Evolutionary conservation across 306 rosid species (phyloP).

Genomic region (Quercus aquifolioides): DNA sequence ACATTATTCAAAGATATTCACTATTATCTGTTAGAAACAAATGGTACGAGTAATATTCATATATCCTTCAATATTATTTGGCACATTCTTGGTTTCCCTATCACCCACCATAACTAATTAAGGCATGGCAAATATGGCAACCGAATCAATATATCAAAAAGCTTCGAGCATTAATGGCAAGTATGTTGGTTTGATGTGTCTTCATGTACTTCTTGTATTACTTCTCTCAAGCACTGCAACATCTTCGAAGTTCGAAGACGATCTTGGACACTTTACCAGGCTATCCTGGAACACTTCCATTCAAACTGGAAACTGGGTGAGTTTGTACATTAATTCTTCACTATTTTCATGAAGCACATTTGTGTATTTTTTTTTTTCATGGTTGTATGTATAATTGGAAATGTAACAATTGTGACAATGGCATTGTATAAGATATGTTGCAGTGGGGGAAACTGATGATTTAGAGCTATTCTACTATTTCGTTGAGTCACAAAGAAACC

Average conservation of each 20-base stretch:
- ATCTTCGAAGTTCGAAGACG: not conserved
- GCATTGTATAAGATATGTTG: slow-evolving; percentile 20
- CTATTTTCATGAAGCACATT: not conserved
- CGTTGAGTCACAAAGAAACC: slow-evolving; percentile 32
- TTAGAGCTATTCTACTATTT: slow-evolving; percentile 34
- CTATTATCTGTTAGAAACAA: not conserved
- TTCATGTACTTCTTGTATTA: not conserved
- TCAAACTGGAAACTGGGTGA: slow-evolving; percentile 38
- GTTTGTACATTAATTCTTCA: not conserved
- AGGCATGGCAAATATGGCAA: not conserved
- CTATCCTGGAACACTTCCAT: slow-evolving; percentile 31
- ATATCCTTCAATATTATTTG: not conserved
- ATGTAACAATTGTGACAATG: not conserved
- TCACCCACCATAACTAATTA: not conserved
- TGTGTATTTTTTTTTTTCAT: not conserved
- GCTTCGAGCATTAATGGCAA: not conserved
- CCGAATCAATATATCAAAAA: not conserved
- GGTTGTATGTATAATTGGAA: not conserved
- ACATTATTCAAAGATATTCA: no score
- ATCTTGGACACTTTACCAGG: slow-evolving; percentile 30
- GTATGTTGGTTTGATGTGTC: not conserved
- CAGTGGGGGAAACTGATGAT: slow-evolving; percentile 28
- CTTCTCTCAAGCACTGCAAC: slow-evolving; percentile 16
- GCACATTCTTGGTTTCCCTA: not conserved
- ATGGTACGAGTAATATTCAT: not conserved